Evolutionary conservation across 768 basidiomycete genomes (phyloP), one percentile per base, ranked within the genome.

Genomic region (Mrakia gelida): DNA sequence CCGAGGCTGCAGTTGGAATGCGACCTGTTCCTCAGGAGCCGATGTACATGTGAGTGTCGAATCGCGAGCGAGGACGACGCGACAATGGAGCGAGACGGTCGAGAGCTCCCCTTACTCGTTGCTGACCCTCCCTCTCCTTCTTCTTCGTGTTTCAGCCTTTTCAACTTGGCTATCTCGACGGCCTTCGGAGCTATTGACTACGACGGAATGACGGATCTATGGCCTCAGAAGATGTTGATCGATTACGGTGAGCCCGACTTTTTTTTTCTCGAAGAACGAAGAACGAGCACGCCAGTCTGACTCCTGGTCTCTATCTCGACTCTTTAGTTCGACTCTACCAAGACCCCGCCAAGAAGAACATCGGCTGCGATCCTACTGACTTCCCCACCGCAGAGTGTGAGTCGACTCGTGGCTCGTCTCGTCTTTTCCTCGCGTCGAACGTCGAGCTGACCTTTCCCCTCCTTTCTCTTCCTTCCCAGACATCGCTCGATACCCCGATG

Each of bases 21-120:
- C 86, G 94, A 75, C 90, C 92, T 16, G 85, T 95, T 61, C 88
- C 93, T 0, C 89, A 92, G 80, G 94, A 96, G 83, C 94, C 94
- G 11, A 90, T 73, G 54, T 59, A 59, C 59, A 59, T 59, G 59
- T 59, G 26, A n/a, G n/a, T 52, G 16, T 28, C 26, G 26, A 26
- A 56, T 15, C 10, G 59, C 8, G n/a, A 59, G 26, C 10, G 28
- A n/a, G n/a, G 28, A 28, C 7, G n/a, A 56, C 26, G 54, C 23
- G 23, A 56, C 23, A 11, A 15, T 3, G 13, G 52, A 54, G 52
- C 52, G 52, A 15, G 52, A 54, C 11, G 16, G 52, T n/a, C n/a
- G n/a, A n/a, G n/a, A n/a, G n/a, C n/a, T n/a, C n/a, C n/a, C n/a
- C n/a, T n/a, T n/a, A n/a, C n/a, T n/a, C n/a, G n/a, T n/a, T n/a